phyloP scores from a whole-genome alignment of 1,139 yeast species.

The Kodamaea suecica region DNA sequence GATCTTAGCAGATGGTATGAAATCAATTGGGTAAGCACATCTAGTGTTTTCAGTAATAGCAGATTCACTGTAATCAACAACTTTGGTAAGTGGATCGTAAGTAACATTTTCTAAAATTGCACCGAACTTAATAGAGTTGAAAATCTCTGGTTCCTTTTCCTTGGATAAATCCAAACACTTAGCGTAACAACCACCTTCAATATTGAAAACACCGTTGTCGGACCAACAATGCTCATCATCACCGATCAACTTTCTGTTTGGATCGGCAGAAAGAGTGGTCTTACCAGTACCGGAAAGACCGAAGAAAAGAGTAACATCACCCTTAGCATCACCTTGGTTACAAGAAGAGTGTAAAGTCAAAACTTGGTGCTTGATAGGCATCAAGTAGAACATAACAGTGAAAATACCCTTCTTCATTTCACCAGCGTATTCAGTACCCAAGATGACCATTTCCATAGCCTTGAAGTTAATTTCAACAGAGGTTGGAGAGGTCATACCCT shows the following conservation, averaged over 20 bases:
- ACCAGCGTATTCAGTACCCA: conserved; percentile 98
- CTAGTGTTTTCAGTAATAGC: conserved; percentile 94
- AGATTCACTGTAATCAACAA: conserved; percentile 80
- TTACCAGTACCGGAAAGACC: conserved; percentile 98
- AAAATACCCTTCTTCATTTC: conserved; percentile 99
- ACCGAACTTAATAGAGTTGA: conserved; percentile 91
- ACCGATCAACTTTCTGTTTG: conserved; percentile 90
- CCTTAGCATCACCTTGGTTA: conserved; percentile 76
- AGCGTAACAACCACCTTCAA: conserved; percentile 99
- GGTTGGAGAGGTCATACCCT: conserved; percentile 96
- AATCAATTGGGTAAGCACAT: conserved; percentile 98
- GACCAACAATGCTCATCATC: conserved; percentile 99
- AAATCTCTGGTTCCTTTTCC: conserved; percentile 97
- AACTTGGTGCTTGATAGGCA: conserved; percentile 92
- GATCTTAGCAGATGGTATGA: conserved; percentile 91
- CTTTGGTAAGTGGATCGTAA: conserved; percentile 74
- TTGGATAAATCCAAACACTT: conserved; percentile 87
- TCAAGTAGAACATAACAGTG: conserved; percentile 97
- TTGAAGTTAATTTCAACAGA: conserved; percentile 96
- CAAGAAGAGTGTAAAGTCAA: conserved; percentile 94
- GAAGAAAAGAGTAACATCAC: conserved; percentile 89
- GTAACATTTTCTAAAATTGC: conserved; percentile 92
- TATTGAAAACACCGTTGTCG: conserved; percentile 96
- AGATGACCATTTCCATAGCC: conserved; percentile 97
- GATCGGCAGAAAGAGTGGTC: conserved; percentile 96